Evolutionary conservation across 225 moss, liverwort and hornwort species (phyloP), one percentile per base, ranked within the genome.

Genomic region (Bryoerythrophyllum caledonicum): DNA sequence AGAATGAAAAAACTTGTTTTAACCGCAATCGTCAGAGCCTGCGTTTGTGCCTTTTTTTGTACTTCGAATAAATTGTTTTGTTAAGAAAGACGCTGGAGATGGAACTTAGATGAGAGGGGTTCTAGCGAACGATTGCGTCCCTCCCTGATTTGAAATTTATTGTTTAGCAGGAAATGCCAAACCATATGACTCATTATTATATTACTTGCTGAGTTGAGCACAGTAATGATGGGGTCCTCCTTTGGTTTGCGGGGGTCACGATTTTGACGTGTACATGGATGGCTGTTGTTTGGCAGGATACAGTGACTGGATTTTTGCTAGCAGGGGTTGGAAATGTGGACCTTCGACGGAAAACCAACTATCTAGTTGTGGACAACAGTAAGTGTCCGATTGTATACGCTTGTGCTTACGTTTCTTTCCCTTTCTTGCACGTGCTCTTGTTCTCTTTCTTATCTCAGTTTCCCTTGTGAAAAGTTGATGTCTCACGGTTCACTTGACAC

Each of bases 281-380:
- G 82, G 60, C 30, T 68, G 60, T 70, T 32, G 32, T 19, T 72
- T 80, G 76, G 83, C 93, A 96, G 93, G 96, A 96, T 77, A 94
- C 94, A 43, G 93, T 96, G 74, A 93, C 96, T 46, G 96, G 96
- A 55, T 96, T 96, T 80, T 80, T 96, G 63, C 84, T 93, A 23
- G 96, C 92, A 74, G 96, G 94, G 88, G 92, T 96, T 32, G 96
- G 96, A 63, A 96, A 94, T 82, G 94, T 96, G 55, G 96, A 96
- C 75, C 73, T 96, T 57, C 93, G 94, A 38, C 86, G 92, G 73
- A 94, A 96, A 85, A 96, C 90, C 21, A 96, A 96, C 70, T 96
- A 94, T 75, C 83, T 96, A 32, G 92, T 96, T 72, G 96, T 96
- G 80, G 96, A 92, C 80, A 91, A 52, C 73, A 96, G 95, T 93